Base-by-base conservation (phyloP, 306 rosid species). In the Castanea mollissima region DNA sequence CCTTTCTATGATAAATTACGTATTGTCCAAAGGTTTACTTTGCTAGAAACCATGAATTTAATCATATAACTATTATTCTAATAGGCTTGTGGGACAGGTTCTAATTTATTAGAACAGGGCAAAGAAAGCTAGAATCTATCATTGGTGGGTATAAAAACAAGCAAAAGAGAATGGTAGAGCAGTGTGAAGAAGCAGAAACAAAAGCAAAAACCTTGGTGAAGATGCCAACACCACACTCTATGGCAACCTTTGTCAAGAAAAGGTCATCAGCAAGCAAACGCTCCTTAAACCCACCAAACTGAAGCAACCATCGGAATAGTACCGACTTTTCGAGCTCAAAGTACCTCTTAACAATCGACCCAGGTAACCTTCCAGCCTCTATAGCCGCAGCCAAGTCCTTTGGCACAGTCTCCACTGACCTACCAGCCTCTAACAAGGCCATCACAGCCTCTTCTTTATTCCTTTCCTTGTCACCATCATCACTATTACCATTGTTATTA, bases 221-320 rank as follows among this genome's bases (percentile, higher is more conserved):
- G 73, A 94, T 86, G 11, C 97, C 94, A 77, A 94, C 97, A 52
- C 90, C 88, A 69, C 97, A 92, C 82, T 94, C 99, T 21, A 92
- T 92, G 27, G 84, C 91, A 84, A 94, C 95, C 83, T 94, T 94
- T 27, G 92, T 79, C 79, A 92, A 79, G 87, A 94, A 94, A 90
- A 94, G 78, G 70, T 94, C 97, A 85, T 92, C 99, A 8, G 93
- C 99, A 25, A 94, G 87, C 89, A 94, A 79, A 82, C 99, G 85
- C 82, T 94, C 99, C 87, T 89, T 91, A 75, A 94, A 94, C 71
- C 97, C 99, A 27, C 88, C 95, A 41, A 92, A 94, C 15, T 82
- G 75, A 54, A 94, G 82, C 87, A 94, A 52, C 97, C 97, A 91
- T 38, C 97, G 76, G 57, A 79, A 77, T 56, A 86, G 76, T 67